A percentile compares a stretch with the other conserved stretches of the same genome.
Evolutionary conservation across 805 yeast genomes (phyloP).

Genomic region (Nakazawaea populi): DNA sequence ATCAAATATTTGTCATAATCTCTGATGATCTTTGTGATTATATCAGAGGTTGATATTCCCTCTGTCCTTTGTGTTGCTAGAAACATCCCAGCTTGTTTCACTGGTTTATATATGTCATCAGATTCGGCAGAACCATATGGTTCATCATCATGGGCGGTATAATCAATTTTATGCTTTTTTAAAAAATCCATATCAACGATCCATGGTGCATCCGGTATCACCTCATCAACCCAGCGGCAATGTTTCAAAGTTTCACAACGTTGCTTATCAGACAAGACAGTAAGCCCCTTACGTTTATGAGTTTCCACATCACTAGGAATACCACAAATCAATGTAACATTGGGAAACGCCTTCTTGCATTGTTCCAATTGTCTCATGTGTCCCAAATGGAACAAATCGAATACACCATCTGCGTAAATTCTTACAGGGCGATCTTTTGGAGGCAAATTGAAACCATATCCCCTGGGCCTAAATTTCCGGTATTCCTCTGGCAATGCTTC

Average conservation of each 20-base stretch:
- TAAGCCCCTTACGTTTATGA: slow-evolving; percentile 87
- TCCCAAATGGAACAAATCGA: slow-evolving; percentile 93
- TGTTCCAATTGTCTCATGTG: slow-evolving; percentile 98
- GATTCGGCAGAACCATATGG: slow-evolving; percentile 89
- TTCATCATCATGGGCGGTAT: slow-evolving; percentile 95
- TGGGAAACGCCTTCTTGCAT: slow-evolving; percentile 86
- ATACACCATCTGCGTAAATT: slow-evolving; percentile 97
- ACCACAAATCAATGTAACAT: slow-evolving; percentile 83
- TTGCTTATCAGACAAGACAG: slow-evolving; percentile 84
- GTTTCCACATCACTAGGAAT: slow-evolving; percentile 88
- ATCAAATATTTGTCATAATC: slow-evolving; percentile 95
- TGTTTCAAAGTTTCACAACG: slow-evolving; percentile 88
- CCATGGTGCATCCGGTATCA: slow-evolving; percentile 94
- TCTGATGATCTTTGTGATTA: slow-evolving; percentile 88
- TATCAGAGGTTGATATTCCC: slow-evolving; percentile 93
- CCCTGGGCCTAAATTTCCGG: slow-evolving; percentile 74
- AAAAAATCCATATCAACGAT: slow-evolving; percentile 80
- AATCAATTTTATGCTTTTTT: slow-evolving; percentile 76
- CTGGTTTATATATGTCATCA: slow-evolving; percentile 90
- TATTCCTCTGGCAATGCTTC: slow-evolving; percentile 60
- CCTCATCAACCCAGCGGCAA: slow-evolving; percentile 98
- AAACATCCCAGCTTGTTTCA: slow-evolving; percentile 86
- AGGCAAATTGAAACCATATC: slow-evolving; percentile 75
- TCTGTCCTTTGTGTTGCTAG: slow-evolving; percentile 94
- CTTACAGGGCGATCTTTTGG: slow-evolving; percentile 83